Base-by-base conservation (phyloP, 2,329 filamentous ascomycete genomes). In the Exophiala alcalophila region DNA sequence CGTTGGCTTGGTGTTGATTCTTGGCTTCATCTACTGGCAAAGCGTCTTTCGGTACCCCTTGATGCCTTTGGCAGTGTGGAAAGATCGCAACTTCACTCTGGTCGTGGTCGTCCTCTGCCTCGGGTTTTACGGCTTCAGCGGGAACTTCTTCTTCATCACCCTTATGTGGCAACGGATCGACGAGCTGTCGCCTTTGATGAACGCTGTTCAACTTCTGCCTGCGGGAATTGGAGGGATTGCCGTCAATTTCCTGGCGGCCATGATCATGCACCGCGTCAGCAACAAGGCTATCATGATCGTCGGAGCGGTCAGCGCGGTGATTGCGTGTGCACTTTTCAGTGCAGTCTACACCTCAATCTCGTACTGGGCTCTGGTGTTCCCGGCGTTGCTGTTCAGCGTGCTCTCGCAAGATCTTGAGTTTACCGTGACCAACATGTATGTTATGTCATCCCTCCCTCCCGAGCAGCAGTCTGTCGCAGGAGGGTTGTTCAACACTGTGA, bases 391-490 rank as follows among this genome's bases (percentile, higher is more conserved):
- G 11, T 61, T 85, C 18, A 73, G 74, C 15, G 81, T 84, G 1
- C 65, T 83, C 3, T 82, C 82, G 1, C 80, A 80, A 0, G 83
- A 85, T 57, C 74, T 86, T 23, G 76, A 84, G 44, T 85, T 84
- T 60, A 83, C 84, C 47, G 81, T 85, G 15, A 75, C 77, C 3
- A 85, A 86, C 72, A 81, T 85, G 74, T 85, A 84, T 51, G 80
- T 85, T 40, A 77, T 84, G 70, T 80, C 77, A 3, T 77, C 77
- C 0, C 72, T 85, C 38, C 78, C 80, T 0, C 60, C 67, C 1
- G 67, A 74, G n/a, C 76, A 83, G 51, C 80, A 86, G 53, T 79
- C 77, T 0, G 72, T 84, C 10, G 81, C 80, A 0, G 80, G 81
- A 4, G 80, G 80, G 1, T 77, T 86, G 27, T 80, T 85, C 56